Evolutionary conservation across 2,329 filamentous ascomycete species (phyloP).

Genomic region (Acrocalymma vagum): DNA sequence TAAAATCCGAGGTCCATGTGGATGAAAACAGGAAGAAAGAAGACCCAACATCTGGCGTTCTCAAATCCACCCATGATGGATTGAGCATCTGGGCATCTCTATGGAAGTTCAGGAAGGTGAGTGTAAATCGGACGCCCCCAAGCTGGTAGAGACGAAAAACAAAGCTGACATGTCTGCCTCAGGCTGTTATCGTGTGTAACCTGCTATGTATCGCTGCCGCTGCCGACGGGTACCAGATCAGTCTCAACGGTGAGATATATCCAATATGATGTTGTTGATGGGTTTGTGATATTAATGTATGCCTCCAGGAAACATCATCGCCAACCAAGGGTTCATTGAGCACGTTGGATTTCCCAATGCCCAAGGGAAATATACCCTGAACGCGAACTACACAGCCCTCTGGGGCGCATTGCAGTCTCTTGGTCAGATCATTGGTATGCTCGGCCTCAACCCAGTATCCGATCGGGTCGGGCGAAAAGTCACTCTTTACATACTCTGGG

Average conservation of each 20-base stretch:
- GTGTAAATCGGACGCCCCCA: neutral
- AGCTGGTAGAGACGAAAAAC: neutral
- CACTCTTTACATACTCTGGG: constrained; percentile 1
- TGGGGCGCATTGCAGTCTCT: constrained; percentile 4
- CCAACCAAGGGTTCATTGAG: constrained; percentile 3
- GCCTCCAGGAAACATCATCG: constrained; percentile 1
- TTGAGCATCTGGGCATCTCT: neutral
- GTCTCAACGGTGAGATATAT: constrained; percentile 1
- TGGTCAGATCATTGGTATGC: constrained; percentile 2
- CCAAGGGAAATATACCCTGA: neutral
- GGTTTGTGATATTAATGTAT: neutral
- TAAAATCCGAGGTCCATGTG: no score
- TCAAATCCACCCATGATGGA: constrained; percentile 1
- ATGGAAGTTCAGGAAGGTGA: constrained; percentile 1
- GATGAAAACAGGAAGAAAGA: no score
- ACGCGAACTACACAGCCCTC: constrained; percentile 1
- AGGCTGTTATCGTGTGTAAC: constrained; percentile 4
- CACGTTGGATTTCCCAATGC: constrained; percentile 2
- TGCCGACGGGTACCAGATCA: constrained; percentile 2
- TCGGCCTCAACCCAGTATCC: constrained; percentile 1
- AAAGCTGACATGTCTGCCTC: neutral
- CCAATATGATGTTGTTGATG: neutral
- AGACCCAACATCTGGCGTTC: no score
- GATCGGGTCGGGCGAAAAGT: constrained; percentile 1
- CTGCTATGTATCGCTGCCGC: constrained; percentile 4